phyloP scores from a whole-genome alignment of 768 basidiomycete genomes.

The Chalciporus piperatus region DNA sequence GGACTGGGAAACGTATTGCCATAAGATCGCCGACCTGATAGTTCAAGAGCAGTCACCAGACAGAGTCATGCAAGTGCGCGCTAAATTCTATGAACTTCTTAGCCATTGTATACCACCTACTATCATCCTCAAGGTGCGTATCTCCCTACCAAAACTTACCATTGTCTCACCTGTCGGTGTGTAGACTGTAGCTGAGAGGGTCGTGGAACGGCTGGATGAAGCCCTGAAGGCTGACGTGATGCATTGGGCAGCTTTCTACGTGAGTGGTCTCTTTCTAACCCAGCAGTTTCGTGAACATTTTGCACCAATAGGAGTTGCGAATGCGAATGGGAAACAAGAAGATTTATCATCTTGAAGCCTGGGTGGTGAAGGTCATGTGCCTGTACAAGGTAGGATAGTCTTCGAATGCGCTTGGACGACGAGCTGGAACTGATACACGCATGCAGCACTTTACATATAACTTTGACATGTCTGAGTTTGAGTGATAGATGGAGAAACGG shows the following conservation, averaged over 20 bases:
- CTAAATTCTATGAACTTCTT: slow-evolving; percentile 91
- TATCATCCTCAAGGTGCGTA: slow-evolving; percentile 77
- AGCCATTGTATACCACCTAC: slow-evolving; percentile 97
- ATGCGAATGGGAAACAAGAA: slow-evolving; percentile 92
- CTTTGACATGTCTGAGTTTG: slow-evolving; percentile 35
- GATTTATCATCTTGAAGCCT: slow-evolving; percentile 96
- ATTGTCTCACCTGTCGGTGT: slow-evolving; percentile 2
- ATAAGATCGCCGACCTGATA: slow-evolving; percentile 88
- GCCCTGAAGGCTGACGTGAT: slow-evolving; percentile 88
- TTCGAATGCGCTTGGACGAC: background rate
- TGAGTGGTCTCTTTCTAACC: slow-evolving; percentile 36
- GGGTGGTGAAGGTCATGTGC: slow-evolving; percentile 96
- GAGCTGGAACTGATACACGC: background rate
- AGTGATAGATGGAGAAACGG: slow-evolving; percentile 11
- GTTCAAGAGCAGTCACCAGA: slow-evolving; percentile 86
- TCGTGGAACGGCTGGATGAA: slow-evolving; percentile 89
- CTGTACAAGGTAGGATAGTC: slow-evolving; percentile 63
- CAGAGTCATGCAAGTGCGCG: slow-evolving; percentile 86
- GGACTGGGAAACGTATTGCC: slow-evolving; percentile 99
- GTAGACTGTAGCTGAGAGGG: slow-evolving; percentile 89
- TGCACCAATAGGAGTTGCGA: slow-evolving; percentile 71
- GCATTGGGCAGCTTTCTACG: slow-evolving; percentile 98
- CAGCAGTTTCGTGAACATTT: too few species aligned
- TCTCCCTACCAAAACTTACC: too few species aligned
- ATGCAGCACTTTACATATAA: slow-evolving; percentile 32